Base-by-base conservation (phyloP, 2,329 filamentous ascomycete species). In the Bretziella fagacearum region DNA sequence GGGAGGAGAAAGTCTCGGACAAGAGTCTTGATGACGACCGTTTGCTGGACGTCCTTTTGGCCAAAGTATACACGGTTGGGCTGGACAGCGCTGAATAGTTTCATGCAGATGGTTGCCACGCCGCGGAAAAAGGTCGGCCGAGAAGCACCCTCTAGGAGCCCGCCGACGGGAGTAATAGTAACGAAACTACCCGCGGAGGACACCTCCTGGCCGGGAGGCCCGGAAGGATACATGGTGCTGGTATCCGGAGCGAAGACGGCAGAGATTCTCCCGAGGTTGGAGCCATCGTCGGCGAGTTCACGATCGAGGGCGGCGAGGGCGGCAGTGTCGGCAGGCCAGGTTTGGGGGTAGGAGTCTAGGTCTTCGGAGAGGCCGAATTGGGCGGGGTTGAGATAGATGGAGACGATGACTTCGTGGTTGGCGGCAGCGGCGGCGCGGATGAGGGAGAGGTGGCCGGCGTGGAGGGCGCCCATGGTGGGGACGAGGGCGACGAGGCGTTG, bases 41-140 rank as follows among this genome's bases (percentile, higher is more conserved):
- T 93, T 64, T 98, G 91, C 67, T 98, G 91, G 17, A 95, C 77
- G 61, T 98, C 91, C 65, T 98, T 98, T 62, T 96, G 91, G 3
- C 91, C 91, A 66, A 98, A 95, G 64, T 94, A 87, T 17, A 82
- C 81, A 3, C 72, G 68, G 50, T 85, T 79, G 0, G 82, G 78
- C 56, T 66, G 65, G 15, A 67, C 62, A 17, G 65, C 60, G 53
- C 65, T 66, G 58, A 67, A 67, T 20, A 67, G 62, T 61, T 91
- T 98, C 74, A 89, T 91, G 65, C 87, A 95, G 2, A 98, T 81
- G 1, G 91, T 98, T 17, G 91, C 87, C 27, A 98, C 91, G 32
- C 91, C 91, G 42, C 91, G 74, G 65, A 98, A 98, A 63, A 98
- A 98, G 36, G 93, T 93, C 2, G 91, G 91, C 13, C 91, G 70